phyloP scores from a whole-genome alignment of 805 yeast species.

The Saccharomycopsis microspora region DNA sequence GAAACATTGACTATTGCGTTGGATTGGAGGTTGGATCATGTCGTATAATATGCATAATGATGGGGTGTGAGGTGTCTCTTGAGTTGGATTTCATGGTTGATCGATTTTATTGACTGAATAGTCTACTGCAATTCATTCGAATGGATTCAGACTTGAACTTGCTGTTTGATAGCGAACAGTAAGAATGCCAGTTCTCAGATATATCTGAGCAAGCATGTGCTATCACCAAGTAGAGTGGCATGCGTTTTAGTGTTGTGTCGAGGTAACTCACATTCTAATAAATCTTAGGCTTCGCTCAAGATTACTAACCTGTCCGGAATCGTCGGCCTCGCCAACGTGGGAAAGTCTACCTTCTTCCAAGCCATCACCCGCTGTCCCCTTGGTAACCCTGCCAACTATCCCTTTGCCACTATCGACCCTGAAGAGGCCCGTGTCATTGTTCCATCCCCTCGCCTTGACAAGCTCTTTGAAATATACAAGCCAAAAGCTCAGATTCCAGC shows the following conservation, averaged over 20 bases:
- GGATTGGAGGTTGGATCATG: no score
- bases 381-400: slow-evolving; percentile 96
- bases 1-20: no score
- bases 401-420: slow-evolving; percentile 96
- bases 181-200: neutral
- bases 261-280: neutral
- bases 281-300: neutral
- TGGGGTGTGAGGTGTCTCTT: no score
- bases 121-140: no score
- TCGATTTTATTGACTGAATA: no score
- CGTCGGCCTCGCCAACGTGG: slow-evolving; percentile 88
- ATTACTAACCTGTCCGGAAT: slow-evolving; percentile 49
- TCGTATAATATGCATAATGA: no score
- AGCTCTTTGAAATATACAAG: slow-evolving; percentile 58
- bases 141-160: no score
- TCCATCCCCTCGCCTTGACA: slow-evolving; percentile 82
- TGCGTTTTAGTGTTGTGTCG: neutral
- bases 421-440: slow-evolving; percentile 96
- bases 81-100: no score
- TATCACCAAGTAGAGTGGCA: neutral
- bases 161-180: no score
- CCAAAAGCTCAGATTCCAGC: slow-evolving; percentile 89
- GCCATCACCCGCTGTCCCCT: slow-evolving; percentile 87
- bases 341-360: slow-evolving; percentile 95
- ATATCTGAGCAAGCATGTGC: neutral